Base-by-base conservation (phyloP, 768 basidiomycete species). In the Trametes meyenii region DNA sequence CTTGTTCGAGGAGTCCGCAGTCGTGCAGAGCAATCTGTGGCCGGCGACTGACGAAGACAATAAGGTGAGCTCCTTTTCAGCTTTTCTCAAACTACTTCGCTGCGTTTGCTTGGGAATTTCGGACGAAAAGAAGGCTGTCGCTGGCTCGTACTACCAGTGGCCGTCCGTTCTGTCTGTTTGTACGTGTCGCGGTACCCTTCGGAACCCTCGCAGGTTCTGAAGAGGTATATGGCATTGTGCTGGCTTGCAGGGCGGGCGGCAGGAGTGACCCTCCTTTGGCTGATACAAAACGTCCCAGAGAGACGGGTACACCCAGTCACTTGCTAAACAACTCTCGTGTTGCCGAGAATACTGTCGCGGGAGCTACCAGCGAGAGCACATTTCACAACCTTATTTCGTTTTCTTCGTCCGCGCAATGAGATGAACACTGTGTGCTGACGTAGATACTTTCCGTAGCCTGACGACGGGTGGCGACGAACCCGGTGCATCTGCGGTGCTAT, bases 281-380 rank as follows among this genome's bases (percentile, higher is more conserved):
- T 87, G 96, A 98, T 98, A 96, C 94, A 89, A 90, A 77, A 66
- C 83, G 90, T 92, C 96, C 96, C 72, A 97, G 69, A 96, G 77
- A 48, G 77, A 89, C 66, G 51, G 19, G 66, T 51, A 26, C 55
- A 62, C 59, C 69, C 64, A 62, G 73, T 76, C 77, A 70, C 85
- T 84, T 82, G 79, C 78, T 81, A 44, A 84, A 96, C 94, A 96
- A 95, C 93, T 88, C 89, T 84, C 86, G 76, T 81, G 80, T 79
- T 80, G 80, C 69, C 70, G 76, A 92, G 90, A 81, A 77, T 68
- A 70, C 85, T 81, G 81, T 83, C 80, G 72, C 81, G 85, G 83
- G 90, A 85, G 94, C 96, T 98, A 98, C 96, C 80, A 79, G 83
- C 81, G 87, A 85, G 88, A 76, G 77, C 76, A 97, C 89, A 98